Percentiles rank a stretch among this genome's conserved stretches.
phyloP scores from a whole-genome alignment of 768 basidiomycete species.

The Xerocomus potaroensis region DNA sequence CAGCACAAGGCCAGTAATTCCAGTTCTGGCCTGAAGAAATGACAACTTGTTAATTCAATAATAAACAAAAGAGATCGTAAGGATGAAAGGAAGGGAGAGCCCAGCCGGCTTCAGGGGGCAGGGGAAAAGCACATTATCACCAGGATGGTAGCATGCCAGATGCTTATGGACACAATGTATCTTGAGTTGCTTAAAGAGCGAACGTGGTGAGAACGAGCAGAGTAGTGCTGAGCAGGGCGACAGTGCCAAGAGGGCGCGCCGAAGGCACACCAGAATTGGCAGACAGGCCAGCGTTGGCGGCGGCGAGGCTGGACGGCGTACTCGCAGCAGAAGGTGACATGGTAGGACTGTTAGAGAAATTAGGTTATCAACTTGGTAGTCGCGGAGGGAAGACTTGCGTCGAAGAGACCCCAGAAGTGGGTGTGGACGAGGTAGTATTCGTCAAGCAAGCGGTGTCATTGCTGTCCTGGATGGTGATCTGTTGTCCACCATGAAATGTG shows the following conservation, averaged over 20 bases:
- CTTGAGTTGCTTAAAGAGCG: conserved; percentile 14
- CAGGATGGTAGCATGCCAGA: conserved; percentile 19
- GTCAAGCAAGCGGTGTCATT: conserved; percentile 37
- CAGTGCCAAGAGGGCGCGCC: conserved; percentile 17
- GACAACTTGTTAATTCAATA: conserved; percentile 11
- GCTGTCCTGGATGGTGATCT: conserved; percentile 37
- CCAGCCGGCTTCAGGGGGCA: conserved; percentile 11
- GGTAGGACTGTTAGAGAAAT: conserved; percentile 4
- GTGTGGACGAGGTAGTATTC: conserved; percentile 1
- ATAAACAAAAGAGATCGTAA: conserved; percentile 8
- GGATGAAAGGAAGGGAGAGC: conserved; percentile 1
- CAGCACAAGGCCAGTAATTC: conserved; percentile 8
- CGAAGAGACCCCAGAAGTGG: not conserved
- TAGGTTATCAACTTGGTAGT: no score
- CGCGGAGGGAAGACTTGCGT: no score
- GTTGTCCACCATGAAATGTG: not conserved
- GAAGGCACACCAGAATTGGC: conserved; percentile 25
- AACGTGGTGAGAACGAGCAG: conserved; percentile 22
- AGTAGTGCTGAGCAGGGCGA: conserved; percentile 21
- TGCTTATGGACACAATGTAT: no score
- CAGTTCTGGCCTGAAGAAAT: conserved; percentile 9
- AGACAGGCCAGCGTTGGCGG: conserved; percentile 31
- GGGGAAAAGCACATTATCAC: conserved; percentile 14
- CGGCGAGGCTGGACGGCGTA: conserved; percentile 17
- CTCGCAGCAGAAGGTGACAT: not conserved